Base-by-base conservation (phyloP, 306 rosid species). In the Pyrus pyrifolia region DNA sequence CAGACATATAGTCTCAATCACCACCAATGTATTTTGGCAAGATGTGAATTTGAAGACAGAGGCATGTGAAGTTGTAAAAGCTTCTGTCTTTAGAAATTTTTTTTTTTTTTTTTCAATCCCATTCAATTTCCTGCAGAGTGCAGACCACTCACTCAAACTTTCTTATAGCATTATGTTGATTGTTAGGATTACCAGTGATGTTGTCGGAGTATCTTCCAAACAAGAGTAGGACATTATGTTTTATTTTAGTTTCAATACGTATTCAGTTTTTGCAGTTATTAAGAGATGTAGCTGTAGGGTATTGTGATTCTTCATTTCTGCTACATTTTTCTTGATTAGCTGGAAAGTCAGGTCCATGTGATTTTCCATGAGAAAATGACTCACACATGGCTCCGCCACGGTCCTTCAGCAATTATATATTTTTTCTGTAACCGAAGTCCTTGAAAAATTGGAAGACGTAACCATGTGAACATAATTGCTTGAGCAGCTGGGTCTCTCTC, bases 331-430 rank as follows among this genome's bases (percentile, higher is more conserved):
- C 19, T 15, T 49, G 25, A 8, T 55, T 21, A 55, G 11, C 3
- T 55, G 23, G 22, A 22, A 10, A 79, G 79, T 59, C 70, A 73
- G 6, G 5, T 22, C 30, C 74, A 79, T 44, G 79, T 79, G 74
- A 67, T 63, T 49, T 30, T 13, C 29, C 53, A 66, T 30, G 22
- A 30, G 72, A 15, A 14, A 49, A 49, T 49, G 53, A 49, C 19
- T 49, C 0, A 4, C 35, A 33, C 21, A n/a, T 21, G 67, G 17
- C 7, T 27, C 67, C 55, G 2, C 14, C 35, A 11, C 40, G 12
- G 14, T 33, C 11, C 31, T 2, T 55, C 49, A 25, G 42, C 68
- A 40, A 58, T 58, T 18, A 2, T 38, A 40, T 5, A 15, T 49
- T 49, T 49, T 15, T 38, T 72, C 33, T 0, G 10, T 5, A 31